Base-by-base conservation (phyloP, 192 early-diverging fungal species). In the Pilaira anomala region DNA sequence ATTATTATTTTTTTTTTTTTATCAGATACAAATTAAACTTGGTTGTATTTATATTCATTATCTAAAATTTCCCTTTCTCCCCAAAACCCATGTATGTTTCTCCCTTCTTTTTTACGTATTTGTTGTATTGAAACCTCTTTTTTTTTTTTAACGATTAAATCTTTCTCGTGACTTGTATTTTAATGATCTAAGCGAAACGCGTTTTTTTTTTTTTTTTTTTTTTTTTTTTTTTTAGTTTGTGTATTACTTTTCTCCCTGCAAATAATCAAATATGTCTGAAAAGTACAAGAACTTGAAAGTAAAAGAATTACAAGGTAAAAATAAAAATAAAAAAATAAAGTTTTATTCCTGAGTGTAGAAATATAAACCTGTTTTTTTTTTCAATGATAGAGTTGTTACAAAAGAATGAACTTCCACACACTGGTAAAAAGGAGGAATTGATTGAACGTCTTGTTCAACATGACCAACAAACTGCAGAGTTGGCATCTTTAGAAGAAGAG, bases 351-450 rank as follows among this genome's bases (percentile, higher is more conserved):
- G n/a, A n/a, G n/a, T n/a, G n/a, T 33, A n/a, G 44, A 33, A 29
- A 33, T 22, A 11, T 12, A n/a, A n/a, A n/a, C n/a, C n/a, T 14
- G 22, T 45, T 41, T 13, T 49, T 30, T 16, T 53, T 30, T 24
- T 28, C 36, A 45, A 28, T 49, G 7, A 3, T 49, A 74, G 83
- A 85, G 21, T 68, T 81, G 54, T 66, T 88, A 3, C 71, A 76
- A 22, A 77, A 80, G 40, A 69, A 68, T 24, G 76, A 77, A 44
- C 68, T 88, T 45, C 76, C 85, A 12, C 73, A 76, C 50, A 73
- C 74, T 39, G 87, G 87, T 25, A 88, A 84, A 62, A 88, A 88
- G 66, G 85, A 86, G 18, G 87, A 88, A 19, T 69, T 88, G 33
- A 75, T 88, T 51, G 74, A 77, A 19, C 76, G 87, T 48, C 65